These are phyloP conservation scores for Penicillium parvum DNA, from an alignment of 495 filamentous ascomycete species.

Conservation along the genomic window DNA sequence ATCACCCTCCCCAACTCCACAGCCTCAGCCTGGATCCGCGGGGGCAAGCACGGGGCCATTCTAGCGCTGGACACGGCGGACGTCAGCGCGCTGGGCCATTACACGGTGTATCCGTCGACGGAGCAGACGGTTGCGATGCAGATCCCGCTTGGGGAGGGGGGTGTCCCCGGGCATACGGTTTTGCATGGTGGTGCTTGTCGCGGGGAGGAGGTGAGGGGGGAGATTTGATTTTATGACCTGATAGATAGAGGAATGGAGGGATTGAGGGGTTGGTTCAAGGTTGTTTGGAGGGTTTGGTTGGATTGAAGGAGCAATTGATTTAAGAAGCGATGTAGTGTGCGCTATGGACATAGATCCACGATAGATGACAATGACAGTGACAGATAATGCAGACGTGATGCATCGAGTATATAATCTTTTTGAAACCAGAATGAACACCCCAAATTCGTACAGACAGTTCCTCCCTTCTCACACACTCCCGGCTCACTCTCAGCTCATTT, in stretches of 20 bases:
- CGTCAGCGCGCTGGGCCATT: constrained; percentile 46
- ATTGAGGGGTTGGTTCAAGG: neutral
- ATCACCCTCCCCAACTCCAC: constrained; percentile 46
- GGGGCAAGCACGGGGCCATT: constrained; percentile 45
- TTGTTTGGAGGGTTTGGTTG: no score
- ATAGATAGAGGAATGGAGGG: neutral
- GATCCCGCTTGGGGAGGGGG: constrained; percentile 35
- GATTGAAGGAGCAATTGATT: no score
- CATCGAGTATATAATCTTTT: no score
- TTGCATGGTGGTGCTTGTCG: constrained; percentile 38
- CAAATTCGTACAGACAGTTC: no score
- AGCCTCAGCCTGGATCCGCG: constrained; percentile 33
- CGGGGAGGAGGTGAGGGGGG: constrained; percentile 18
- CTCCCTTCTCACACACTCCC: no score
- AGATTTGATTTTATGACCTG: no score
- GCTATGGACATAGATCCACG: no score
- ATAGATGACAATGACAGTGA: no score
- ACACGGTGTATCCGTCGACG: constrained; percentile 43
- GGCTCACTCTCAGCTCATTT: no score
- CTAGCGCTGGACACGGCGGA: constrained; percentile 46
- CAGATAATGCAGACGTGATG: no score
- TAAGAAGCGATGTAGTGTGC: no score
- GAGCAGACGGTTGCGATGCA: constrained; percentile 37
- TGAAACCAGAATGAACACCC: no score
- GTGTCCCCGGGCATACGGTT: constrained; percentile 40